Evolutionary conservation across 2,329 filamentous ascomycete species (phyloP).

Genomic region (Curvularia sp.): DNA sequence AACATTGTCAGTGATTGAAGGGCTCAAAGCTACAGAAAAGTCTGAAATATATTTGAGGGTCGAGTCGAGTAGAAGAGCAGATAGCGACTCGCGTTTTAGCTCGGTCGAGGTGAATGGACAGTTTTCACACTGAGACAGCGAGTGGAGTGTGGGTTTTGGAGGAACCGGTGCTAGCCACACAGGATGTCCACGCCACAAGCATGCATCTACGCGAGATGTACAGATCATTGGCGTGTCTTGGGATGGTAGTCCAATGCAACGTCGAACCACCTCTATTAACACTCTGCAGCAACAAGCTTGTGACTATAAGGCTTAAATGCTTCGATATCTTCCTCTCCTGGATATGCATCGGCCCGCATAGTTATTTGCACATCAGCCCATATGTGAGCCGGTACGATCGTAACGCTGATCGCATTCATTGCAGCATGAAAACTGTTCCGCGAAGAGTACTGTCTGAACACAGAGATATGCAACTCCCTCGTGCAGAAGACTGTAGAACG

Average conservation of each 20-base stretch:
- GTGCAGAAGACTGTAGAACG: no score
- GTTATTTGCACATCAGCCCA: not conserved
- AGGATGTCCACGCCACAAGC: not conserved
- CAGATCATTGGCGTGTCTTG: not conserved
- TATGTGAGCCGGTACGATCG: no score
- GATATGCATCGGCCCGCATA: not conserved
- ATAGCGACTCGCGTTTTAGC: not conserved
- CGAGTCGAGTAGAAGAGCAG: not conserved
- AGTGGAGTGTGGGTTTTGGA: not conserved
- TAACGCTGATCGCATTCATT: not conserved
- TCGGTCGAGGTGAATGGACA: not conserved
- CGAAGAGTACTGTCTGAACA: not conserved
- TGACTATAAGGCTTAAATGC: not conserved
- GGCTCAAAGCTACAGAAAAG: not conserved
- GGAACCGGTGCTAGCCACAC: not conserved
- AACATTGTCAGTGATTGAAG: not conserved
- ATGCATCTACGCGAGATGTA: constrained; percentile 1
- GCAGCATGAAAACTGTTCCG: not conserved
- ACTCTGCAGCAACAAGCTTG: not conserved
- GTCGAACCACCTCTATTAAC: not conserved
- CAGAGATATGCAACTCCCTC: no score
- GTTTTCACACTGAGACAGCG: not conserved
- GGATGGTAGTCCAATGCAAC: not conserved
- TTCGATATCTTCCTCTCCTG: not conserved
- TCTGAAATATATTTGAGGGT: no score